phyloP scores from a whole-genome alignment of 2,329 filamentous ascomycete genomes.

The Lecanoromycetidae sp. region DNA sequence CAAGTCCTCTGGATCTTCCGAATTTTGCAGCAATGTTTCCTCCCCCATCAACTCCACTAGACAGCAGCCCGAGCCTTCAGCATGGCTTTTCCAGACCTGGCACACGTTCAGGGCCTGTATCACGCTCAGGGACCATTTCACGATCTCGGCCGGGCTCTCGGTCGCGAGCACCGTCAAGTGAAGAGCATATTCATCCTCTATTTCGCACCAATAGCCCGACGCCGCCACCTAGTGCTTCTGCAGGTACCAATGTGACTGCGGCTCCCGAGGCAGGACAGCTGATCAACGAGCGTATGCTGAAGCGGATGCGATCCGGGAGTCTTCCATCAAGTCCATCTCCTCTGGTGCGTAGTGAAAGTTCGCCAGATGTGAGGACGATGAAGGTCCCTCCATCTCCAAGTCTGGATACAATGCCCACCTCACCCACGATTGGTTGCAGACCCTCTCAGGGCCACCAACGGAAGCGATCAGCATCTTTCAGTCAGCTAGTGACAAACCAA shows the following conservation, averaged over 20 bases:
- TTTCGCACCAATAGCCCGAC: constrained; percentile 43
- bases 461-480: constrained; percentile 9
- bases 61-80: constrained; percentile 1
- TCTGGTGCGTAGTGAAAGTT: constrained; percentile 15
- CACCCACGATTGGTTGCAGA: constrained; percentile 14
- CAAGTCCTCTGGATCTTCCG: constrained; percentile 5
- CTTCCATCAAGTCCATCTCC: constrained; percentile 23
- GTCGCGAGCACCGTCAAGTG: constrained; percentile 23
- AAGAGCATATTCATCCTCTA: constrained; percentile 46
- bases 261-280: constrained; percentile 43
- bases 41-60: constrained; percentile 1
- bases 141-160: constrained; percentile 17
- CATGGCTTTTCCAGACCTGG: constrained; percentile 11
- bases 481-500: too few relatives aligned
- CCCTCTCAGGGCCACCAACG: constrained; percentile 1
- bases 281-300: constrained; percentile 31
- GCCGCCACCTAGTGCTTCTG: constrained; percentile 39
- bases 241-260: constrained; percentile 43
- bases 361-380: constrained; percentile 5
- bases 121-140: constrained; percentile 6
- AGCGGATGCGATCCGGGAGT: constrained; percentile 27
- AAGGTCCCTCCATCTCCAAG: constrained; percentile 2
- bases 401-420: constrained; percentile 13
- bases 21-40: constrained; percentile 12
- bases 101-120: constrained; percentile 10